Evolutionary conservation across 148 eudicot genomes (phyloP).

Genomic region (Rhododendron simsii): DNA sequence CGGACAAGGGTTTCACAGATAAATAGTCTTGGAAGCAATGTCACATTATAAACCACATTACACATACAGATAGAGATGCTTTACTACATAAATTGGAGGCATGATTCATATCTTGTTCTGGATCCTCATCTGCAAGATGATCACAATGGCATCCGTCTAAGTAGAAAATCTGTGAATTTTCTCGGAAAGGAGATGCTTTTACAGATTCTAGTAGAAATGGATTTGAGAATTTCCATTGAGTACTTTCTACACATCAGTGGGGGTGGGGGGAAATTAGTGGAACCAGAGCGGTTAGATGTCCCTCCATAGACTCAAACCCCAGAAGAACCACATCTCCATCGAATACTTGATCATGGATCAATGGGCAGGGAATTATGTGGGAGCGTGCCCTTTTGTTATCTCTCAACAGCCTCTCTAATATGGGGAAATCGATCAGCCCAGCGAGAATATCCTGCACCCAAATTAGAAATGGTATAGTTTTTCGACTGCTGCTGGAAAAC

Average conservation of each 20-base stretch:
- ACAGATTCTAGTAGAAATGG: background rate
- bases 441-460: constrained; percentile 56
- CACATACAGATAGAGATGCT: background rate
- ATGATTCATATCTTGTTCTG: background rate
- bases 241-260: background rate
- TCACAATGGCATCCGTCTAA: background rate
- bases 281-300: background rate
- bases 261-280: too few species aligned
- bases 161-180: background rate
- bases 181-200: background rate
- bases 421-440: constrained; percentile 78
- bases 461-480: background rate
- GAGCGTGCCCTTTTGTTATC: constrained; percentile 6
- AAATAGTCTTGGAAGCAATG: background rate
- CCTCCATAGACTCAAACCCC: background rate
- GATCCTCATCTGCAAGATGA: background rate
- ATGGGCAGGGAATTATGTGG: background rate
- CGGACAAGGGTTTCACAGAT: background rate
- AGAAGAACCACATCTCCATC: background rate
- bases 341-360: background rate
- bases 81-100: background rate
- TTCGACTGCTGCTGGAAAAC: background rate
- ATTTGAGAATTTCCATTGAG: background rate
- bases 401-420: constrained; percentile 44
- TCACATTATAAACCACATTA: background rate